Conservation (phyloP, 176 grass and related monocot genomes). For the Paspalum notatum region DNA sequence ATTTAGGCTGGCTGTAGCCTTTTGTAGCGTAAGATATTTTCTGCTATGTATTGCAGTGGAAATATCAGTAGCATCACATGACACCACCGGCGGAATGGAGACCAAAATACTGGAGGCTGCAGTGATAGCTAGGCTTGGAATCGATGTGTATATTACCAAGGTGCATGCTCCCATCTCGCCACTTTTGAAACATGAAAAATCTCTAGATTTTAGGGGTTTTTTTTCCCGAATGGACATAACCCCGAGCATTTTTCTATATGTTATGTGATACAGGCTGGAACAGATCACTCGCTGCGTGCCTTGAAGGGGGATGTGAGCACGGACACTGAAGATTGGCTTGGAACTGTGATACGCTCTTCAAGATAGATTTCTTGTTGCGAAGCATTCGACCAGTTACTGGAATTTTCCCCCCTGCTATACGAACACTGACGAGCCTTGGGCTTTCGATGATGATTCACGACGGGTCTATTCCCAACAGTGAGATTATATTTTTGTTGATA, state of each 20-base stretch:
- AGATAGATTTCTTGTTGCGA: constrained; percentile 36
- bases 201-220: background rate
- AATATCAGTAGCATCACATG: constrained; percentile 88
- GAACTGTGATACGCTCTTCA: constrained; percentile 73
- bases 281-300: constrained; percentile 71
- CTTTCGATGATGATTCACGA: background rate
- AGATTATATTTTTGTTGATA: background rate
- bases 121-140: constrained; percentile 77
- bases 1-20: background rate
- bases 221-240: background rate
- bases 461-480: background rate
- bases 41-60: constrained; percentile 58
- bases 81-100: constrained; percentile 94
- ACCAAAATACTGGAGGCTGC: constrained; percentile 92
- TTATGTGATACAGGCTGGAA: constrained; percentile 59
- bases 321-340: constrained; percentile 71
- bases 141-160: constrained; percentile 93
- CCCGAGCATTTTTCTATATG: background rate
- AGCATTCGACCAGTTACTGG: background rate
- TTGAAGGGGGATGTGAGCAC: constrained; percentile 69
- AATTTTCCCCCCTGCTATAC: background rate
- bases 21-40: constrained; percentile 26
- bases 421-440: background rate
- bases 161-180: constrained; percentile 16
- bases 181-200: background rate